phyloP scores from a whole-genome alignment of 768 basidiomycete genomes.

The Cystobasidiopsis lactophilus region DNA sequence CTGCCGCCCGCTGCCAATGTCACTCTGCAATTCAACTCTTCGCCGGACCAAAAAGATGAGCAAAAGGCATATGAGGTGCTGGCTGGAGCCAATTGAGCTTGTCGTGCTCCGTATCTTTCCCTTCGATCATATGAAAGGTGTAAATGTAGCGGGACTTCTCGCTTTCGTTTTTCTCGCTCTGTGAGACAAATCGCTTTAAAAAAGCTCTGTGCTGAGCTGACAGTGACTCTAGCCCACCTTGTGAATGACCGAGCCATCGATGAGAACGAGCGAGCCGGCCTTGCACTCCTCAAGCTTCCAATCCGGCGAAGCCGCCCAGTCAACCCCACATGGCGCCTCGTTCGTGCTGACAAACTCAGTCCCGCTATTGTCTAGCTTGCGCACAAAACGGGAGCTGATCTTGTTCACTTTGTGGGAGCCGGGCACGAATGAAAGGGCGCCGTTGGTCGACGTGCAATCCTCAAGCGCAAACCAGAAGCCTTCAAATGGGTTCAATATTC shows the following conservation, averaged over 20 bases:
- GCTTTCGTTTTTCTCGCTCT: conserved; percentile 49
- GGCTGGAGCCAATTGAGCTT: conserved; percentile 71
- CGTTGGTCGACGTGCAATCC: conserved; percentile 56
- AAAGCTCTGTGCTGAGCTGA: neutral
- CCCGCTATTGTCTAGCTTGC: conserved; percentile 46
- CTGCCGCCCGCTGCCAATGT: too few species aligned
- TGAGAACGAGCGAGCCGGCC: conserved; percentile 68
- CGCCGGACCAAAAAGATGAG: conserved; percentile 34
- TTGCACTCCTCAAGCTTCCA: conserved; percentile 7
- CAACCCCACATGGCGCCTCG: conserved; percentile 4
- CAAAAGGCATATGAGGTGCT: conserved; percentile 57
- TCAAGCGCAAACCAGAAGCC: conserved; percentile 95
- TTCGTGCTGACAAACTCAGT: conserved; percentile 50
- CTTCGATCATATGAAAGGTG: conserved; percentile 40
- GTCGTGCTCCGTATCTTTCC: conserved; percentile 55
- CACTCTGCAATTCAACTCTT: too few species aligned
- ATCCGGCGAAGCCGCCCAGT: conserved; percentile 18
- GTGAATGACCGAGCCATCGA: conserved; percentile 81
- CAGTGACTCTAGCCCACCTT: conserved; percentile 33
- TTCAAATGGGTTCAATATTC: too few species aligned
- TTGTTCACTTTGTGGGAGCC: conserved; percentile 54
- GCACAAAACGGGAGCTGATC: conserved; percentile 66
- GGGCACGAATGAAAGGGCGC: conserved; percentile 69
- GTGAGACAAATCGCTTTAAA: neutral
- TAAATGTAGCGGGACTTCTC: conserved; percentile 61